Base-by-base conservation (phyloP, 2,329 filamentous ascomycete genomes). In the Leptodontidium sp. region DNA sequence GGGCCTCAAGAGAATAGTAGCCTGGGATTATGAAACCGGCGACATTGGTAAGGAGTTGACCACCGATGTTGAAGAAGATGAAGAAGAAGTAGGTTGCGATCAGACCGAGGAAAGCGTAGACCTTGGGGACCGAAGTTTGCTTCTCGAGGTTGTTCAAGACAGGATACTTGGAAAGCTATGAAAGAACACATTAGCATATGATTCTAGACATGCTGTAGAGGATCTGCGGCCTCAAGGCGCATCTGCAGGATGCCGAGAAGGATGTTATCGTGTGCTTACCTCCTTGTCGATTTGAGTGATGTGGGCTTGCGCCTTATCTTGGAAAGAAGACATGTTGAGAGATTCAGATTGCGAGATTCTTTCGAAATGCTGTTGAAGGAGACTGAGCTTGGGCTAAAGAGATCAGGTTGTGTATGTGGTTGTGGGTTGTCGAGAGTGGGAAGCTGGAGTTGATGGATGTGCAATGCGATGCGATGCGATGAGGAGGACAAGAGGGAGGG, bases 41-140 rank as follows among this genome's bases (percentile, higher is more conserved):
- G 74, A 94, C 83, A 85, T 97, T 97, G 83, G 93, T 94, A 75
- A 97, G 85, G 78, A 96, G 91, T 83, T 94, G 92, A 76, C 93
- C 93, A 73, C 91, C 93, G 73, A 96, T 91, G 87, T 97, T 97
- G 87, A 97, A 94, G 84, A 96, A 90, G 83, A 96, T 93, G 76
- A 96, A 88, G 85, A 95, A 93, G 84, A 96, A 93, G 86, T 97
- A 97, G 74, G 94, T 88, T 63, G 90, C 90, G 70, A 82, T 90
- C 68, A 93, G 79, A 76, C 93, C 93, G 76, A 95, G 90, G 78
- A 92, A 87, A 74, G 89, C 91, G 81, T 97, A 96, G 78, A 92
- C 91, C 86, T 97, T 97, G 79, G 93, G 93, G 62, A 96, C 87
- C 68, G 88, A 90, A 73, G 91, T 91, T 82, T 92, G 90, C 87